A percentile compares a stretch with the other conserved stretches of the same genome.
Conservation (phyloP, 202 grass and related monocot species). For the Elaeis oleifera region DNA sequence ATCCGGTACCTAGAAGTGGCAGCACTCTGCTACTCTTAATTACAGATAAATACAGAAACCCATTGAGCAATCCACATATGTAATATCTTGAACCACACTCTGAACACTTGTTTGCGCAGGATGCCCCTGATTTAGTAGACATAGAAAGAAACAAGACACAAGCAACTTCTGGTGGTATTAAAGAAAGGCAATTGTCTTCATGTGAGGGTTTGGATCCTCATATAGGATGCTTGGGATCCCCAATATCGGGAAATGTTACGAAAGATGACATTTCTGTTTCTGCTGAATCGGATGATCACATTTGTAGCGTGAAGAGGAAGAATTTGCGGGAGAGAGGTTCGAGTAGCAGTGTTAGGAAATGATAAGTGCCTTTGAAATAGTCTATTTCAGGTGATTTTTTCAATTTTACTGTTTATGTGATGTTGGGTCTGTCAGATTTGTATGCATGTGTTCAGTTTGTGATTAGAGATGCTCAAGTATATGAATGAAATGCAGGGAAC, state of each 20-base stretch:
- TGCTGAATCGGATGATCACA: slow-evolving; percentile 18
- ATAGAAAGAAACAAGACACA: neutral
- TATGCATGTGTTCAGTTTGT: slow-evolving; percentile 10
- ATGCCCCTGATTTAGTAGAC: slow-evolving; percentile 15
- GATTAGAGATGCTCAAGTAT: slow-evolving; percentile 2
- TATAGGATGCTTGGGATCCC: slow-evolving; percentile 7
- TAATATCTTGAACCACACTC: slow-evolving; percentile 8
- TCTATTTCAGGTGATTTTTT: slow-evolving; percentile 39
- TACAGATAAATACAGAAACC: slow-evolving; percentile 18
- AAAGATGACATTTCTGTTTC: slow-evolving; percentile 11
- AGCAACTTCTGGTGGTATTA: neutral
- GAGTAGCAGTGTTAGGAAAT: slow-evolving; percentile 54
- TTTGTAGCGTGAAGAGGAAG: slow-evolving; percentile 12
- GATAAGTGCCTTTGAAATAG: slow-evolving; percentile 54
- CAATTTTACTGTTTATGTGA: slow-evolving; percentile 14
- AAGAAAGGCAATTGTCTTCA: slow-evolving; percentile 7
- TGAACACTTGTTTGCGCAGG: slow-evolving; percentile 24
- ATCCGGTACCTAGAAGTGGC: neutral
- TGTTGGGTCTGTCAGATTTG: neutral
- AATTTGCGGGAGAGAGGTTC: slow-evolving; percentile 23
- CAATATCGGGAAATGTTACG: slow-evolving; percentile 7
- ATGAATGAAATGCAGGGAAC: slow-evolving; percentile 17
- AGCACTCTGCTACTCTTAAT: slow-evolving; percentile 10
- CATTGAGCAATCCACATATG: slow-evolving; percentile 20
- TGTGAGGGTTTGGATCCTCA: slow-evolving; percentile 11